Conservation (phyloP, 1,284 basidiomycete species). For the Nidula niveotomentosa region DNA sequence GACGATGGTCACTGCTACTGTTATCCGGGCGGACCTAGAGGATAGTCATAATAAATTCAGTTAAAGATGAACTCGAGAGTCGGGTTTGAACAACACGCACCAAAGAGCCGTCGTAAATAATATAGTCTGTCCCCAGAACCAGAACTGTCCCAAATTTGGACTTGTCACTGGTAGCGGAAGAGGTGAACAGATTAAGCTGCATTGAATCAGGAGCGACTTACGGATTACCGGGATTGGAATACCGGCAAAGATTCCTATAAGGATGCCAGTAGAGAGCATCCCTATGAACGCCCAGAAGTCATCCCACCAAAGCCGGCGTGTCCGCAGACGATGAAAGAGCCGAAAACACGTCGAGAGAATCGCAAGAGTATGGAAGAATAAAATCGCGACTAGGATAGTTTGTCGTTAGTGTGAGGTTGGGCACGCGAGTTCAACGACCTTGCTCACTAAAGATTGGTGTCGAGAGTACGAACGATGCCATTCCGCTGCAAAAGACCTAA, state of each 20-base stretch:
- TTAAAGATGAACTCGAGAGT: background rate
- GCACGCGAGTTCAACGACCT: too few relatives aligned
- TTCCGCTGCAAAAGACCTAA: too few relatives aligned
- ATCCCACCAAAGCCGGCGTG: slow-evolving; percentile 14
- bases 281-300: slow-evolving; percentile 14
- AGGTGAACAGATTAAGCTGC: background rate
- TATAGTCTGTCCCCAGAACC: background rate
- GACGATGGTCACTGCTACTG: slow-evolving; percentile 14
- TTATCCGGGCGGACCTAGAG: slow-evolving; percentile 8
- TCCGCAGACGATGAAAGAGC: slow-evolving; percentile 5
- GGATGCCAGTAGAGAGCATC: slow-evolving; percentile 3
- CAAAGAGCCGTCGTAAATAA: slow-evolving; percentile 7
- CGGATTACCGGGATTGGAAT: background rate
- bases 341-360: slow-evolving; percentile 9
- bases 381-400: too few relatives aligned
- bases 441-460: too few relatives aligned
- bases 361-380: slow-evolving; percentile 10
- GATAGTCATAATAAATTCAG: background rate
- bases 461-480: too few relatives aligned
- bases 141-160: background rate
- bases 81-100: background rate
- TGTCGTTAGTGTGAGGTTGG: too few relatives aligned
- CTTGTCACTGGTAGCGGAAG: background rate
- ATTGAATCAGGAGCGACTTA: background rate
- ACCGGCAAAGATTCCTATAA: slow-evolving; percentile 4